A percentile compares a stretch with the other conserved stretches of the same genome.
Evolutionary conservation across 306 rosid species (phyloP).

Genomic region (Phaseolus lunatus): DNA sequence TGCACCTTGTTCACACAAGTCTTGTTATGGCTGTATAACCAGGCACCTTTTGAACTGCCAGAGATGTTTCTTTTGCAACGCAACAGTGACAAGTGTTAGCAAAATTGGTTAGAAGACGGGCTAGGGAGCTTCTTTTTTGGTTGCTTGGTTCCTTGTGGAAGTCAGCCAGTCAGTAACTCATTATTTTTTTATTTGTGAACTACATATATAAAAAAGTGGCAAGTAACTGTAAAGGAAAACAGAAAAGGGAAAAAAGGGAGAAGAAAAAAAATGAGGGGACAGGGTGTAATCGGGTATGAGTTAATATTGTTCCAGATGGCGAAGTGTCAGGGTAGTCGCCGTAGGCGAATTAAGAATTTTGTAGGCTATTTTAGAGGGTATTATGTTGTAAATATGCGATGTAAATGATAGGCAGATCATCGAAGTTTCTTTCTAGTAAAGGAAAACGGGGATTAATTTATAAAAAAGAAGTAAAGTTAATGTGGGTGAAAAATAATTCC

Average conservation of each 20-base stretch:
- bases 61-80: slow-evolving; percentile 98
- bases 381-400: slow-evolving; percentile 85
- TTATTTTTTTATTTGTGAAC: slow-evolving; percentile 32
- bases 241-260: slow-evolving; percentile 1
- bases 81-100: slow-evolving; percentile 69
- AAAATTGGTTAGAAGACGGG: slow-evolving; percentile 54
- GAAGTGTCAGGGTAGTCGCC: slow-evolving; percentile 38
- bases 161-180: slow-evolving; percentile 40
- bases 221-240: slow-evolving; percentile 31
- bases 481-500: not conserved
- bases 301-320: slow-evolving; percentile 37
- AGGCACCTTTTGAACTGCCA: slow-evolving; percentile 97
- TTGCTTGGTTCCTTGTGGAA: slow-evolving; percentile 44
- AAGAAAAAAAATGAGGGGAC: not conserved
- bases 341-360: slow-evolving; percentile 64
- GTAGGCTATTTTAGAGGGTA: slow-evolving; percentile 64
- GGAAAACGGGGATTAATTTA: slow-evolving; percentile 1
- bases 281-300: slow-evolving; percentile 24
- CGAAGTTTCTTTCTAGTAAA: slow-evolving; percentile 39
- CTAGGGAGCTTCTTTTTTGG: slow-evolving; percentile 46
- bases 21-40: slow-evolving; percentile 92
- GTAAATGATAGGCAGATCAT: slow-evolving; percentile 66
- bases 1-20: slow-evolving; percentile 84
- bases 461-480: not conserved
- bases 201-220: slow-evolving; percentile 38